Base-by-base conservation (phyloP, 805 yeast genomes). In the Brettanomyces custersianus region DNA sequence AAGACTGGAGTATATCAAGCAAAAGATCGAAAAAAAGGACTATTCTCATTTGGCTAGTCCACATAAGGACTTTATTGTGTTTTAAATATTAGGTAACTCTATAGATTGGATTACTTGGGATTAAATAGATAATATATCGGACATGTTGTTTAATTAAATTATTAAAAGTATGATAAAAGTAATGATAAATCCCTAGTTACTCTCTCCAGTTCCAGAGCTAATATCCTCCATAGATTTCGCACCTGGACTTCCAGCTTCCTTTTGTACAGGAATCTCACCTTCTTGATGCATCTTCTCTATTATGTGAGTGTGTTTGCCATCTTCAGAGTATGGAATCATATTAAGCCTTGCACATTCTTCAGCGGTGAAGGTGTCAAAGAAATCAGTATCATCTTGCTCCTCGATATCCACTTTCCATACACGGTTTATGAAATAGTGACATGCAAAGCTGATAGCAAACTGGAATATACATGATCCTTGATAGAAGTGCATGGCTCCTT, bases 381-480 rank as follows among this genome's bases (percentile, higher is more conserved):
- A 24, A 31, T 38, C 38, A 25, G 28, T 11, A 15, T n/a, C 21
- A 30, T 34, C 37, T 4, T 5, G n/a, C 42, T 59, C 56, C 1
- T 51, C 45, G 22, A 59, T 45, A 24, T 54, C 36, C 24, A 20
- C 31, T 2, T 73, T 73, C 49, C 55, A 64, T 10, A 60, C 33
- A 22, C 46, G 20, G 37, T 59, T 56, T n/a, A 62, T 26, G 5
- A 48, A 38, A 55, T 54, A 60, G 41, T 66, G 62, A 11, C 59
- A 34, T 38, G 52, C 46, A 38, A 67, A 63, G 13, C 72, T 54
- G 29, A 62, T 54, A 17, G 52, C 33, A 39, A 66, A 68, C 3
- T 66, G 63, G 41, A 63, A 66, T 37, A 68, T 55, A 9, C 63
- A 55, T 39, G 65, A 66, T 32, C 68, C 71, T 36, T 65, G 55